Evolutionary conservation across 768 basidiomycete genomes (phyloP).

Genomic region (Mycena filopes): DNA sequence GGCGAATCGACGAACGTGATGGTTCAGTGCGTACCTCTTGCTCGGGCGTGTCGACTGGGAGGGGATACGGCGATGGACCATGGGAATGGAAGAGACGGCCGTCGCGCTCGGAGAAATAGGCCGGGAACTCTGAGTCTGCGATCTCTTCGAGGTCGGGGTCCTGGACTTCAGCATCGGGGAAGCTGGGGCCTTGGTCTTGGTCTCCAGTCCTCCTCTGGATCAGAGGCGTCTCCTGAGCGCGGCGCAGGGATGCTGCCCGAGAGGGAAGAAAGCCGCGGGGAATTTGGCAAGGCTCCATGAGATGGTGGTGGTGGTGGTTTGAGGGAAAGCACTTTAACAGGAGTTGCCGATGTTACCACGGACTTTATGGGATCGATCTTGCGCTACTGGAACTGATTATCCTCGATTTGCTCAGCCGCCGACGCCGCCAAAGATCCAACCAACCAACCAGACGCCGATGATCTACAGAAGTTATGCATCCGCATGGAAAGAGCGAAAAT

Average conservation of each 20-base stretch:
- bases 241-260: no score
- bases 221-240: no score
- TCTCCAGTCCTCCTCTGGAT: no score
- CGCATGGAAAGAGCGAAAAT: background rate
- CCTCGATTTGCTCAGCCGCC: background rate
- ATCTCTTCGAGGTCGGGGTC: slow-evolving; percentile 55
- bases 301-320: slow-evolving; percentile 1
- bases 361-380: background rate
- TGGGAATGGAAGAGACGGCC: slow-evolving; percentile 78
- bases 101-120: slow-evolving; percentile 66
- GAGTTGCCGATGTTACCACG: slow-evolving; percentile 3
- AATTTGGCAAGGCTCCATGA: background rate
- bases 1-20: background rate
- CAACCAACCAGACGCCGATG: background rate
- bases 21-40: slow-evolving; percentile 69
- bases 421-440: background rate
- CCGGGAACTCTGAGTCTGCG: slow-evolving; percentile 54
- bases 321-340: slow-evolving; percentile 8
- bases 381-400: background rate
- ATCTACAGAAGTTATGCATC: background rate
- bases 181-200: slow-evolving; percentile 44
- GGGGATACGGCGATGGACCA: slow-evolving; percentile 69
- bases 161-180: slow-evolving; percentile 19
- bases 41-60: slow-evolving; percentile 79
- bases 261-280: slow-evolving; percentile 14